These are phyloP conservation scores for Mycena polygramma DNA, from an alignment of 768 basidiomycete species.

Conservation along the genomic window DNA sequence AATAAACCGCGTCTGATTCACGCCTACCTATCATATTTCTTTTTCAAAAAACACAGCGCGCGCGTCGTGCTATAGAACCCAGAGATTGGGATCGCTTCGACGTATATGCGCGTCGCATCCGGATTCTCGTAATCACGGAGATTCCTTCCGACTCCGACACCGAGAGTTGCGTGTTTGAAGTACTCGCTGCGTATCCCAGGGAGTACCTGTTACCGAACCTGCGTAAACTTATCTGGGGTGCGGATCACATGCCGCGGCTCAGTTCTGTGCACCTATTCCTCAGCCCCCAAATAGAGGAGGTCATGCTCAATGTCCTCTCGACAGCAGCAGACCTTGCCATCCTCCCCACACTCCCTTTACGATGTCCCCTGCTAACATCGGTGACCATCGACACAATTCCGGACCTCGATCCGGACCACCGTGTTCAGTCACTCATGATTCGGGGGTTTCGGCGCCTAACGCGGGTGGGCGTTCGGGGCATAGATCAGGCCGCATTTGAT, in stretches of 20 bases:
- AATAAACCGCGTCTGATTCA: too few species aligned
- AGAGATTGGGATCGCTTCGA: not conserved
- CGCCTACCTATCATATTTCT: too few species aligned
- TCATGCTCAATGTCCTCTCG: not conserved
- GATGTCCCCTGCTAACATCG: not conserved
- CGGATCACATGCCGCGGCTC: not conserved
- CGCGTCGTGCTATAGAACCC: not conserved
- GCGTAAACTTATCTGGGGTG: not conserved
- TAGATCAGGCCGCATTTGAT: not conserved
- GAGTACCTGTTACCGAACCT: constrained; percentile 4
- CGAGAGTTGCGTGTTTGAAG: not conserved
- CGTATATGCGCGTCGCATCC: not conserved
- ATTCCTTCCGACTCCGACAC: not conserved
- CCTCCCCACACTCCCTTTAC: not conserved
- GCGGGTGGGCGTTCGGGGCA: not conserved
- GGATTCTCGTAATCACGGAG: not conserved
- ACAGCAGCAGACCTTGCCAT: not conserved
- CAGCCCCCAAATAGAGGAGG: not conserved
- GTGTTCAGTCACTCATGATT: not conserved
- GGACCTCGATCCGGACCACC: not conserved
- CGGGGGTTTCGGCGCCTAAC: not conserved
- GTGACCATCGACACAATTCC: not conserved
- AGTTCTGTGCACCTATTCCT: not conserved
- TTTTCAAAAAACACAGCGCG: not conserved
- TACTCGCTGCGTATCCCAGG: not conserved